phyloP scores from a whole-genome alignment of 345 rosid genomes.

The Lagerstroemia speciosa region DNA sequence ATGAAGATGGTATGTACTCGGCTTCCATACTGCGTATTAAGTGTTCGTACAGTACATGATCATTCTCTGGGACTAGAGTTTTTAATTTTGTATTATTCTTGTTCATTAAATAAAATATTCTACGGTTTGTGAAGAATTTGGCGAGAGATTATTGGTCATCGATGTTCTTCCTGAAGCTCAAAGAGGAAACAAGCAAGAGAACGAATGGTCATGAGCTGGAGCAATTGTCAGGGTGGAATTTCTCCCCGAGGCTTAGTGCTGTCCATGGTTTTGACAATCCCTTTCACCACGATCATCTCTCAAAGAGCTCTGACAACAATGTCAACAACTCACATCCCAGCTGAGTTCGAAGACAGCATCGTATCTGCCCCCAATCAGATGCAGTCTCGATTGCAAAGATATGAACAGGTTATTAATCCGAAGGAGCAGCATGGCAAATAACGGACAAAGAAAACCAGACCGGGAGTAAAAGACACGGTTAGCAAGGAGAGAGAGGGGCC shows the following conservation, averaged over 20 bases:
- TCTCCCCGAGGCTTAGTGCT: conserved; percentile 69
- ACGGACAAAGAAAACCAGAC: not conserved
- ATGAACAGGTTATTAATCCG: not conserved
- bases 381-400: not conserved
- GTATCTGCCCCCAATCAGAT: not conserved
- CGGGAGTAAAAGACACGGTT: not conserved
- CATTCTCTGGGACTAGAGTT: not conserved
- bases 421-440: not conserved
- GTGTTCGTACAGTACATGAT: not conserved
- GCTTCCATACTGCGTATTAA: not conserved
- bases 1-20: conserved; percentile 54
- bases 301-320: conserved; percentile 27
- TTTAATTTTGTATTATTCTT: not conserved
- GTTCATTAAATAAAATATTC: not conserved
- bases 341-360: not conserved
- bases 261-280: conserved; percentile 77
- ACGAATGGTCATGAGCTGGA: conserved; percentile 32
- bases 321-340: conserved; percentile 6
- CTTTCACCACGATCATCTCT: conserved; percentile 55
- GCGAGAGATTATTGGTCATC: conserved; percentile 81
- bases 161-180: conserved; percentile 62
- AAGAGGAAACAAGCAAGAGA: conserved; percentile 51
- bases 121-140: conserved; percentile 42
- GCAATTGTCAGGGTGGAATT: conserved; percentile 45
- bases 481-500: not conserved